Evolutionary conservation across 805 yeast genomes (phyloP).

Genomic region (Ogataea philodendri): DNA sequence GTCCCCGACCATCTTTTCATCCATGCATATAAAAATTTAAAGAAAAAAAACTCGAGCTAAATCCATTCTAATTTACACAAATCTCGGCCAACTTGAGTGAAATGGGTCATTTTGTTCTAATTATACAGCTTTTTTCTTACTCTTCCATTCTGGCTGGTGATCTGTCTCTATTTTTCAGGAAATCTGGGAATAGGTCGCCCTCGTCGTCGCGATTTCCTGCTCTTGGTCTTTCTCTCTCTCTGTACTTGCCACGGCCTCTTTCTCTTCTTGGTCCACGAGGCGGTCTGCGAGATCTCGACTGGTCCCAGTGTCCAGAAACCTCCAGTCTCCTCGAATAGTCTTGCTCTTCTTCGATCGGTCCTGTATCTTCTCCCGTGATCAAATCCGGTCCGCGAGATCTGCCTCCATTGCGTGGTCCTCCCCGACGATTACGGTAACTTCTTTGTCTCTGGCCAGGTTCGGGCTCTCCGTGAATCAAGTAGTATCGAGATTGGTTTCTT

Average conservation of each 20-base stretch:
- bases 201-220: constrained; percentile 22
- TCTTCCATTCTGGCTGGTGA: constrained; percentile 24
- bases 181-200: constrained; percentile 39
- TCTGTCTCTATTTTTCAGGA: constrained; percentile 26
- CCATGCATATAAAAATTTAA: constrained; percentile 16
- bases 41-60: constrained; percentile 4
- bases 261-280: constrained; percentile 15
- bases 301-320: constrained; percentile 32
- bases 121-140: too few relatives aligned
- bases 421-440: constrained; percentile 19
- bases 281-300: constrained; percentile 6
- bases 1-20: constrained; percentile 19
- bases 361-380: constrained; percentile 33
- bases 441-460: constrained; percentile 36
- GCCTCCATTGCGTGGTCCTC: constrained; percentile 6
- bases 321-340: constrained; percentile 10
- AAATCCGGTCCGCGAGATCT: constrained; percentile 27
- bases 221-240: constrained; percentile 16
- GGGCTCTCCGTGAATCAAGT: constrained; percentile 71
- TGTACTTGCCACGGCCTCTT: constrained; percentile 11
- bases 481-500: constrained; percentile 57
- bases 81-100: too few relatives aligned
- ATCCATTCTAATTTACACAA: constrained; percentile 2
- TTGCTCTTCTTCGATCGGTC: constrained; percentile 4
- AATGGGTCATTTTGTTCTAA: too few relatives aligned